These are phyloP conservation scores for Alternaria sp. DNA, from an alignment of 2,329 filamentous ascomycete species.

Conservation along the genomic window DNA sequence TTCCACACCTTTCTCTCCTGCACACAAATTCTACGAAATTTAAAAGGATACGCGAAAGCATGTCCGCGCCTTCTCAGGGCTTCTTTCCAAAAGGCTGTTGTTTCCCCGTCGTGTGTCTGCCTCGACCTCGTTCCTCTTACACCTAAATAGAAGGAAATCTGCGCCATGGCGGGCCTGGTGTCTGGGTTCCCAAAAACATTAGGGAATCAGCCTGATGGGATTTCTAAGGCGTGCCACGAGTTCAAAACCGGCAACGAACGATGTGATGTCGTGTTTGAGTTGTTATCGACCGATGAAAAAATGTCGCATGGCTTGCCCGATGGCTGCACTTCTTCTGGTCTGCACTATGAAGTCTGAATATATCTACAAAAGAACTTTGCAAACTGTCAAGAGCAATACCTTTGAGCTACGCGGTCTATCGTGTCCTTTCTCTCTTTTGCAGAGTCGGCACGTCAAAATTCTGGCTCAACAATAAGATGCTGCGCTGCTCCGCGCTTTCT, in stretches of 20 bases:
- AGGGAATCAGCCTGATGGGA: not conserved
- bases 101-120: not conserved
- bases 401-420: not conserved
- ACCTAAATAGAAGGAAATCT: accelerated
- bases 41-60: too few relatives aligned
- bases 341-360: not conserved
- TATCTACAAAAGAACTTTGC: not conserved
- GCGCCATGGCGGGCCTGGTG: not conserved
- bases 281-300: not conserved
- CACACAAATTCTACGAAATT: too few relatives aligned
- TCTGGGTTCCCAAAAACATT: not conserved
- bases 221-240: not conserved
- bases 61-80: too few relatives aligned
- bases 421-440: not conserved
- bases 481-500: too few relatives aligned
- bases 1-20: too few relatives aligned
- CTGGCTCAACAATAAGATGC: too few relatives aligned
- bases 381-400: not conserved
- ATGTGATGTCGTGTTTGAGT: not conserved
- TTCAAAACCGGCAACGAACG: not conserved
- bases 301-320: not conserved
- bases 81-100: too few relatives aligned
- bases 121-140: not conserved
- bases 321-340: not conserved
- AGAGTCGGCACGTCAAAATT: not conserved